Evolutionary conservation across 768 basidiomycete genomes (phyloP).

Genomic region (Boletellus ananiceps): DNA sequence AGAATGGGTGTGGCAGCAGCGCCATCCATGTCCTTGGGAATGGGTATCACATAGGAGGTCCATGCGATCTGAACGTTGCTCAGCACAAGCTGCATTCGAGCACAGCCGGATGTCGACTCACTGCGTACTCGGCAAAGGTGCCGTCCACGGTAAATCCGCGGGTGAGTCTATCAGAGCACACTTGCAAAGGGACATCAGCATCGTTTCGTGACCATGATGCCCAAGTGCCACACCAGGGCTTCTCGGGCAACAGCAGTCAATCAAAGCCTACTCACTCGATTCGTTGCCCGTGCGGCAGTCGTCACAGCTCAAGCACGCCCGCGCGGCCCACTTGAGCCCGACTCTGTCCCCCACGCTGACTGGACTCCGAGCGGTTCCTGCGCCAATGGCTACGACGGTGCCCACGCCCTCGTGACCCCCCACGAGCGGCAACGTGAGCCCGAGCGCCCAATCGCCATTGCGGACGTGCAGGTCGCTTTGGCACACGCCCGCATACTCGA

Average conservation of each 20-base stretch:
- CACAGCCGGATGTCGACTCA: slow-evolving; percentile 11
- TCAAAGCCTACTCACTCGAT: slow-evolving; percentile 16
- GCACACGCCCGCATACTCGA: slow-evolving; percentile 41
- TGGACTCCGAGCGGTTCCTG: slow-evolving; percentile 26
- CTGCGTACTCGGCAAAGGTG: slow-evolving; percentile 39
- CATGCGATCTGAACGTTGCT: slow-evolving; percentile 27
- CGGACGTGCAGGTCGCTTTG: slow-evolving; percentile 39
- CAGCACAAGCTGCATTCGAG: background rate
- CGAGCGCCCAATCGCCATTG: slow-evolving; percentile 35
- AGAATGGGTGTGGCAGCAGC: slow-evolving; percentile 42
- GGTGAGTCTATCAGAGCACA: slow-evolving; percentile 1
- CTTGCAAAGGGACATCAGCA: background rate
- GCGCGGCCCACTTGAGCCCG: slow-evolving; percentile 42
- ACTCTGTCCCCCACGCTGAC: slow-evolving; percentile 38
- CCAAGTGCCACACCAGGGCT: no score
- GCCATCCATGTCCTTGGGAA: slow-evolving; percentile 39
- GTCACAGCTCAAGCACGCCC: slow-evolving; percentile 38
- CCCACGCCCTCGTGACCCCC: slow-evolving; percentile 50
- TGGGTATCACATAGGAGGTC: slow-evolving; percentile 39
- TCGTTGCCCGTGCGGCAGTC: slow-evolving; percentile 38
- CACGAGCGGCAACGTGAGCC: slow-evolving; percentile 30
- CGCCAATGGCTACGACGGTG: slow-evolving; percentile 40
- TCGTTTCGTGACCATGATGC: background rate
- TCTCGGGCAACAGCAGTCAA: background rate
- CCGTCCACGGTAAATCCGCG: slow-evolving; percentile 42